A percentile compares a stretch with the other conserved stretches of the same genome.
Evolutionary conservation across 1,139 yeast species (phyloP).

Genomic region (Tardiomyces blankii): DNA sequence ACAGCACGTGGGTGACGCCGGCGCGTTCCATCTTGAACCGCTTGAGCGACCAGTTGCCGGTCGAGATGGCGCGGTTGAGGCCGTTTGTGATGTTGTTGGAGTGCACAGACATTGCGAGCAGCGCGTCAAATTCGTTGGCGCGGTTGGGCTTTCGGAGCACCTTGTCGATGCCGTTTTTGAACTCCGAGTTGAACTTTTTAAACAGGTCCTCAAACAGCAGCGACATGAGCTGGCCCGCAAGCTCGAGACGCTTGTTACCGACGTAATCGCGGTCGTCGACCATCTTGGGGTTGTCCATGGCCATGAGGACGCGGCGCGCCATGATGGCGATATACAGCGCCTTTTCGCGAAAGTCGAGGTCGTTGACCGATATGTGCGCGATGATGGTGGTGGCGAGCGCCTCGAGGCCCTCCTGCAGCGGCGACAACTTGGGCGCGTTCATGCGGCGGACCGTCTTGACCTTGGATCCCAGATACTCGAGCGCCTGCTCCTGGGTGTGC

Average conservation of each 20-base stretch:
- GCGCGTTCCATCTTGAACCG: conserved; percentile 99
- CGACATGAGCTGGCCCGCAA: conserved; percentile 96
- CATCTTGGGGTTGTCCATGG: conserved; percentile 88
- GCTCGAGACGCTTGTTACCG: conserved; percentile 92
- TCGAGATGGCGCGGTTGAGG: conserved; percentile 88
- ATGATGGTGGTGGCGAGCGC: conserved; percentile 94
- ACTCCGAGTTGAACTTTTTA: conserved; percentile 89
- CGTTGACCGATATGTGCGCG: conserved; percentile 84
- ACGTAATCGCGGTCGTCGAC: conserved; percentile 98
- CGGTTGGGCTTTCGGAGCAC: conserved; percentile 88
- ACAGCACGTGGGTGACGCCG: conserved; percentile 94
- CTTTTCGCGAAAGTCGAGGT: conserved; percentile 84
- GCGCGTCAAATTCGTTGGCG: conserved; percentile 90
- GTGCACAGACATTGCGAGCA: conserved; percentile 78
- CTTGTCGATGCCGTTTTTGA: conserved; percentile 89
- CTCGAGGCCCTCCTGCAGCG: conserved; percentile 90
- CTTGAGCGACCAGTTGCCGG: conserved; percentile 97
- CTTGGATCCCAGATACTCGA: conserved; percentile 79
- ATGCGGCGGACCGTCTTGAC: conserved; percentile 88
- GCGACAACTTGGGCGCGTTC: conserved; percentile 68
- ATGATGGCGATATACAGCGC: conserved; percentile 90
- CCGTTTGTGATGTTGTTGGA: conserved; percentile 92
- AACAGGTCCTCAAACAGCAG: conserved; percentile 90
- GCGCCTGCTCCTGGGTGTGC: conserved; percentile 88
- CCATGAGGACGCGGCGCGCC: conserved; percentile 94